Evolutionary conservation across 2,329 filamentous ascomycete species (phyloP), one percentile per base, ranked within the genome.

Genomic region (Grosmannia penicillata): DNA sequence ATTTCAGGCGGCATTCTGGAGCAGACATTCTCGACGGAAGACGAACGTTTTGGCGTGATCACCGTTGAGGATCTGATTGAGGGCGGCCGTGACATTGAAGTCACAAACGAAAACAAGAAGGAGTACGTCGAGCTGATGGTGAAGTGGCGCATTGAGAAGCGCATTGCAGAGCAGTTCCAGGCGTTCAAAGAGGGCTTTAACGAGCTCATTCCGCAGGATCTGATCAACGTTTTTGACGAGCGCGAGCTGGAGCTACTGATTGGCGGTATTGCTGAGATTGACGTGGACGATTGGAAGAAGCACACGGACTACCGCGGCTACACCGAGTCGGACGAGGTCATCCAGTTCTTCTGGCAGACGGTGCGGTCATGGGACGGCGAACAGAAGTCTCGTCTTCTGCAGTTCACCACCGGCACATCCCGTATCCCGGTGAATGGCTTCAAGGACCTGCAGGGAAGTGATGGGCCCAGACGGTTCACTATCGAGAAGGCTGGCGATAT

Each of bases 281-380:
- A 98, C 53, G 89, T 98, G 14, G 91, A 98, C 43, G 91, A 98
- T 61, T 98, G 91, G 91, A 96, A 98, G 80, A 98, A 98, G 69
- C 91, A 98, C 63, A 98, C 91, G 33, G 91, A 98, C 56, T 98
- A 98, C 61, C 82, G 91, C 50, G 91, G 91, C 39, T 98, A 98
- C 70, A 95, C 93, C 9, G 91, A 98, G 62, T 86, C 79, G 41
- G 91, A 98, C 52, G 85, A 95, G 54, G 91, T 98, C 21, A 91
- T 98, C 48, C 83, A 93, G 59, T 87, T 93, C 67, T 98, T 98
- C 72, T 98, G 91, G 91, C 87, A 94, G 68, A 89, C 82, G 44
- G 91, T 98, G 47, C 79, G 89, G 48, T 84, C 76, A 44, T 98
- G 91, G 91, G 91, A 98, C 56, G 86, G 91, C 22, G 91, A 98